Evolutionary conservation across 2,329 filamentous ascomycete species (phyloP).

Genomic region (Trichoderma sp.): DNA sequence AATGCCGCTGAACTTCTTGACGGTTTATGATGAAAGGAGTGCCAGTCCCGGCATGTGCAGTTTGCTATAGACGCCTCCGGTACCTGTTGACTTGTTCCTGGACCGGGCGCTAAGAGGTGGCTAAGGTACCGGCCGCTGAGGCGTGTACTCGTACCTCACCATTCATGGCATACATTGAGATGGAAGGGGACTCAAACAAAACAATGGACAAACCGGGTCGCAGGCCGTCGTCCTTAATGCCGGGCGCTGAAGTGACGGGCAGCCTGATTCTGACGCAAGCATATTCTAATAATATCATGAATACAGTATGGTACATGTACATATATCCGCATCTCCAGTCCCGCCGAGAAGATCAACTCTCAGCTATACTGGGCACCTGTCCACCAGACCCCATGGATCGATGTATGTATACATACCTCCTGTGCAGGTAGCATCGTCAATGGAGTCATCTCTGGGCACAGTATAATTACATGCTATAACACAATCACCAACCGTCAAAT

Average conservation of each 20-base stretch:
- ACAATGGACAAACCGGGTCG: neutral
- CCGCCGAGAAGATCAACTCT: neutral
- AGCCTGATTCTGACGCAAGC: neutral
- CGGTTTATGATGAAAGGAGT: slow-evolving; percentile 5
- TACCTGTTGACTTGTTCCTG: neutral
- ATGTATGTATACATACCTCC: neutral
- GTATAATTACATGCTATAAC: neutral
- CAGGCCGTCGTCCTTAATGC: neutral
- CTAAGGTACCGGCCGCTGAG: neutral
- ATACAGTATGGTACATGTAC: neutral
- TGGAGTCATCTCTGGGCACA: neutral
- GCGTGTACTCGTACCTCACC: neutral
- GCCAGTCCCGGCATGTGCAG: neutral
- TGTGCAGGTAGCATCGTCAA: neutral
- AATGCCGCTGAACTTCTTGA: neutral
- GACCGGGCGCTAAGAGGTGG: slow-evolving; percentile 3
- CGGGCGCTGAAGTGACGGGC: neutral
- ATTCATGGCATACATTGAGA: neutral
- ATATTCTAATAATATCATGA: neutral
- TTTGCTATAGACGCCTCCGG: neutral
- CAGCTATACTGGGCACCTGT: neutral
- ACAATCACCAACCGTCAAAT: neutral
- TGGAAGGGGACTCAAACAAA: neutral
- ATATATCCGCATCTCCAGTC: neutral
- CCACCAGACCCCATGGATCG: neutral